Evolutionary conservation across 2,329 filamentous ascomycete species (phyloP).

Genomic region (Fusarium sarcochroum): DNA sequence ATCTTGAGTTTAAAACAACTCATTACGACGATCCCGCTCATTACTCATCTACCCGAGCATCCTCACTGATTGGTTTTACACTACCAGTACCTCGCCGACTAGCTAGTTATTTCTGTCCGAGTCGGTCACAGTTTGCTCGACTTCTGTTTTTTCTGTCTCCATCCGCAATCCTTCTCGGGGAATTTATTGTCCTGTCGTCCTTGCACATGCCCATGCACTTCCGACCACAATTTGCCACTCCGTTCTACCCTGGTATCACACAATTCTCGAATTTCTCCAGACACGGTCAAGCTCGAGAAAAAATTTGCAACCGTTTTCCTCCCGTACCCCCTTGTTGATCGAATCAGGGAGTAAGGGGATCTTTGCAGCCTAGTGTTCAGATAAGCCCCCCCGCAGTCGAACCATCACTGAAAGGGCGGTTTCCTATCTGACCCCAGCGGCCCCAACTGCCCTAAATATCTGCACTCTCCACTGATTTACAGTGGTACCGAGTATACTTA

Average conservation of each 20-base stretch:
- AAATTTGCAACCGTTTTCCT: slow-evolving; percentile 38
- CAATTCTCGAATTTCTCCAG: slow-evolving; percentile 47
- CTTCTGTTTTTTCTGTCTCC: slow-evolving; percentile 25
- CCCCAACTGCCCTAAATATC: slow-evolving; percentile 40
- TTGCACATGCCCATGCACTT: slow-evolving; percentile 47
- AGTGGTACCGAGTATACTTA: slow-evolving; percentile 41
- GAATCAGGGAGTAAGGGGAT: slow-evolving; percentile 45
- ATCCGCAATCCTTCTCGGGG: slow-evolving; percentile 38
- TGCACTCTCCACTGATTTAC: slow-evolving; percentile 40
- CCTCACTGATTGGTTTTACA: slow-evolving; percentile 16
- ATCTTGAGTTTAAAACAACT: slow-evolving; percentile 36
- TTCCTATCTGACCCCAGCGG: slow-evolving; percentile 30
- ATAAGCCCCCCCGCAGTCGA: slow-evolving; percentile 49
- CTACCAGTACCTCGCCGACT: slow-evolving; percentile 22
- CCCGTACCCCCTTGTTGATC: slow-evolving; percentile 36
- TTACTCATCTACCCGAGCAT: slow-evolving; percentile 15
- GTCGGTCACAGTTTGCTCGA: slow-evolving; percentile 28
- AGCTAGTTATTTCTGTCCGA: slow-evolving; percentile 13
- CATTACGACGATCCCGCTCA: slow-evolving; percentile 14
- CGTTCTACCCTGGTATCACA: slow-evolving; percentile 47
- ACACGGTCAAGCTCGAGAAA: slow-evolving; percentile 43
- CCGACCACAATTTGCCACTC: slow-evolving; percentile 48
- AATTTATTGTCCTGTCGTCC: slow-evolving; percentile 48
- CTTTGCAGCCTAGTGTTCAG: slow-evolving; percentile 37
- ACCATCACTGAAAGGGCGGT: slow-evolving; percentile 44